A percentile compares a stretch with the other conserved stretches of the same genome.
phyloP scores from a whole-genome alignment of 2,329 filamentous ascomycete genomes.

The Fusarium lyarnte region DNA sequence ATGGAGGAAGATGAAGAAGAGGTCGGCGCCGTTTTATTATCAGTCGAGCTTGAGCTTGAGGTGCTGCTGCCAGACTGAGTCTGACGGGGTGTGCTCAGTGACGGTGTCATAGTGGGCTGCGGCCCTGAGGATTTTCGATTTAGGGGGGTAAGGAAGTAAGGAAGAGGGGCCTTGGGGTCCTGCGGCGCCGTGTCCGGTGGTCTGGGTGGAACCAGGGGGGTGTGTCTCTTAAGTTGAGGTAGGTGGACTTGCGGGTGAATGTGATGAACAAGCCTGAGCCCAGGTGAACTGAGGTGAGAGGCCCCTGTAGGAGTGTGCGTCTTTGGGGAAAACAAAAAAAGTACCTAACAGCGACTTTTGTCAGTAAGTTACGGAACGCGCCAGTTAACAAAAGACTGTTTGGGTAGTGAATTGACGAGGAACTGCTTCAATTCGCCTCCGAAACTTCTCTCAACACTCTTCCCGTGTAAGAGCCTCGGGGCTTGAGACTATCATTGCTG shows the following conservation, averaged over 20 bases:
- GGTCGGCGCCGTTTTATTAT: conserved; percentile 44
- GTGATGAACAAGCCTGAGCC: background rate
- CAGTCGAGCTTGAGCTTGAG: conserved; percentile 42
- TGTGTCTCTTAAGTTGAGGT: background rate
- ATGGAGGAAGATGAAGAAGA: conserved; percentile 58
- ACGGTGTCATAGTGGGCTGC: conserved; percentile 46
- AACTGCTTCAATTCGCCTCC: conserved; percentile 5
- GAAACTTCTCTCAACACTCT: background rate
- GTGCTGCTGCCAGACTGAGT: conserved; percentile 33
- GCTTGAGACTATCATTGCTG: conserved; percentile 1
- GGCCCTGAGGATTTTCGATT: conserved; percentile 42
- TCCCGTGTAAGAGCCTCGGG: conserved; percentile 12
- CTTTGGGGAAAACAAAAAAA: conserved; percentile 17
- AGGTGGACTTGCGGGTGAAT: conserved; percentile 13
- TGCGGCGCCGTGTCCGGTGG: conserved; percentile 38
- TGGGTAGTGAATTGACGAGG: background rate
- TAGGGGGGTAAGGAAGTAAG: conserved; percentile 32
- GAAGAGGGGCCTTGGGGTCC: conserved; percentile 27
- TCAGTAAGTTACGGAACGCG: conserved; percentile 22
- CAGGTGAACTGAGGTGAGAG: conserved; percentile 30
- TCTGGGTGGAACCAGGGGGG: conserved; percentile 37
- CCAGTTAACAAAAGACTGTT: conserved; percentile 12
- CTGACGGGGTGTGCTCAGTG: conserved; percentile 42
- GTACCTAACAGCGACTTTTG: conserved; percentile 31
- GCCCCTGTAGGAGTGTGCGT: conserved; percentile 32